phyloP scores from a whole-genome alignment of 1,284 basidiomycete genomes.

The Wolfiporia cocos region DNA sequence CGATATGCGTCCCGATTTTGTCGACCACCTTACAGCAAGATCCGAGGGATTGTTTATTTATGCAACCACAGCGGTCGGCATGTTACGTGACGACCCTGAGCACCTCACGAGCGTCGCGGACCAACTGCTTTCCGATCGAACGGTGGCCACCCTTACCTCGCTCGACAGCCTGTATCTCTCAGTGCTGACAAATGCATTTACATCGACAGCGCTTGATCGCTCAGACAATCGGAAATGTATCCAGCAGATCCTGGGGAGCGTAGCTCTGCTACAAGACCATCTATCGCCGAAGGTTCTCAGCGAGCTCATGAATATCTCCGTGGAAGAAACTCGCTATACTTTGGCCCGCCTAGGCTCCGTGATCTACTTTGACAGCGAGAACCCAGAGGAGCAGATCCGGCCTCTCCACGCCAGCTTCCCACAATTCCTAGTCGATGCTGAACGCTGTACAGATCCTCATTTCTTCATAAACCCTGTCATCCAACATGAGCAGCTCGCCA shows the following conservation, averaged over 20 bases:
- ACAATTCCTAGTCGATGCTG: slow-evolving; percentile 3
- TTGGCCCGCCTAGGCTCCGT: neutral
- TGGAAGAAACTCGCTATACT: neutral
- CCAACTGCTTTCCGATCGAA: neutral
- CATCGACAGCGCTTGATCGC: too few relatives aligned
- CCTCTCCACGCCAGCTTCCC: slow-evolving; percentile 7
- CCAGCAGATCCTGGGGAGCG: slow-evolving; percentile 1
- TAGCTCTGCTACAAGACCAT: slow-evolving; percentile 4
- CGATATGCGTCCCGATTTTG: neutral
- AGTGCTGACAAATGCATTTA: neutral
- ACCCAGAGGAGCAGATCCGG: neutral
- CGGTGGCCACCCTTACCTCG: neutral
- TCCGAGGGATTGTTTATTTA: neutral
- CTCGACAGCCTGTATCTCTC: neutral
- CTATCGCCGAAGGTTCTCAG: neutral
- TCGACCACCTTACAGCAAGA: neutral
- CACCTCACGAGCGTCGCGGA: neutral
- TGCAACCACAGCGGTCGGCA: neutral
- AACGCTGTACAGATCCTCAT: neutral
- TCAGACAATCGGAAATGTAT: too few relatives aligned
- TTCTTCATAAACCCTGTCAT: slow-evolving; percentile 1
- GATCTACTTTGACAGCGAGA: neutral
- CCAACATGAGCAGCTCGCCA: slow-evolving; percentile 1
- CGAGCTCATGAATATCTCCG: neutral
- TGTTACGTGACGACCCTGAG: neutral